Evolutionary conservation across 2,329 filamentous ascomycete genomes (phyloP).

Genomic region (Podosphaera aphanis): DNA sequence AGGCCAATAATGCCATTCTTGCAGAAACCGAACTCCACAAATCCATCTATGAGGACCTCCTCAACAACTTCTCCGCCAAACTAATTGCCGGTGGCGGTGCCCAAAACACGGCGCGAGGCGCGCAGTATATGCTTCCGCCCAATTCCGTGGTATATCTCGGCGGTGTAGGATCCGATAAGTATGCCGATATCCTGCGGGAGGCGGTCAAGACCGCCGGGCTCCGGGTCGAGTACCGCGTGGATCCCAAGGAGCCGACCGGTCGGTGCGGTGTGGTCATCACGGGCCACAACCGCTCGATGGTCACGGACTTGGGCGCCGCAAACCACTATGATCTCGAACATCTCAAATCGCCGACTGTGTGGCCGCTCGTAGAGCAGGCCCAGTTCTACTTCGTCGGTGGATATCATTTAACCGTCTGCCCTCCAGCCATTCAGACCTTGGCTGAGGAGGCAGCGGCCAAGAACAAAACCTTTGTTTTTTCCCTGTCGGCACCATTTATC

Average conservation of each 20-base stretch:
- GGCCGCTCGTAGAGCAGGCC: slow-evolving; percentile 73
- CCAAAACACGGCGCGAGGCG: slow-evolving; percentile 90
- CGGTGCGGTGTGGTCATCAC: slow-evolving; percentile 94
- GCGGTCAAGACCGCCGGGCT: slow-evolving; percentile 75
- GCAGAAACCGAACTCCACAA: slow-evolving; percentile 72
- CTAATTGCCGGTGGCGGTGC: slow-evolving; percentile 89
- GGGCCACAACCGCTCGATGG: slow-evolving; percentile 81
- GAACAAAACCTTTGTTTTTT: slow-evolving; percentile 83
- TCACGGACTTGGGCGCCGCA: slow-evolving; percentile 83
- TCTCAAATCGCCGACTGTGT: slow-evolving; percentile 74
- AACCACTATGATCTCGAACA: slow-evolving; percentile 95
- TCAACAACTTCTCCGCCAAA: slow-evolving; percentile 80
- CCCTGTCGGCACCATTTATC: slow-evolving; percentile 88
- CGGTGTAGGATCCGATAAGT: slow-evolving; percentile 87
- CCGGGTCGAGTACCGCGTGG: slow-evolving; percentile 83
- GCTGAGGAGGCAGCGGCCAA: slow-evolving; percentile 70
- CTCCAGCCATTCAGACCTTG: slow-evolving; percentile 69
- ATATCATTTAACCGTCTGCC: slow-evolving; percentile 92
- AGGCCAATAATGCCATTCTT: slow-evolving; percentile 93
- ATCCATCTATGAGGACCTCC: slow-evolving; percentile 75
- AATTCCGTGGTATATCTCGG: slow-evolving; percentile 87
- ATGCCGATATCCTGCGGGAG: slow-evolving; percentile 66
- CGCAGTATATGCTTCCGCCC: slow-evolving; percentile 78
- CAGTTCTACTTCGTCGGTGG: slow-evolving; percentile 83
- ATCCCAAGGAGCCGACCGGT: slow-evolving; percentile 63